These are phyloP conservation scores for Phaeotremella skinneri DNA, from an alignment of 768 basidiomycete species.

Conservation along the genomic window DNA sequence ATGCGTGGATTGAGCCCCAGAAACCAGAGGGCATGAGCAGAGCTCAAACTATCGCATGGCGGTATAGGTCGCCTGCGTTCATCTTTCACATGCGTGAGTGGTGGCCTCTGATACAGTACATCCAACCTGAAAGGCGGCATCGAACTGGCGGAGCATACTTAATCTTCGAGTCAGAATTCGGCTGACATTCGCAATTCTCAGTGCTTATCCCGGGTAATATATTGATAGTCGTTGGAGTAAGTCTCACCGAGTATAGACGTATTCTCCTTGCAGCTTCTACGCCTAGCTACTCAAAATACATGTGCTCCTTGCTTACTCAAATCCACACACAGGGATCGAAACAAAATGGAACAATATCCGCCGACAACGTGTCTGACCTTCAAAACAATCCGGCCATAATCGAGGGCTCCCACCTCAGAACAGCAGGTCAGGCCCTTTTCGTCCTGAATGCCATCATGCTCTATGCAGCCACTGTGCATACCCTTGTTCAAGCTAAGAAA, in stretches of 20 bases:
- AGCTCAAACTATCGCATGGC: neutral
- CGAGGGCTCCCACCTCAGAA: neutral
- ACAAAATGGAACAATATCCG: neutral
- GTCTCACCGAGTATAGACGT: neutral
- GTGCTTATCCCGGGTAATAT: conserved; percentile 10
- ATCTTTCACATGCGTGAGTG: conserved; percentile 7
- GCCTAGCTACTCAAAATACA: too few relatives aligned
- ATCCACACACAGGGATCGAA: conserved; percentile 4
- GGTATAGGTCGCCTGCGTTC: conserved; percentile 4
- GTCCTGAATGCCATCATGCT: neutral
- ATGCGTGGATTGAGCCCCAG: conserved; percentile 9
- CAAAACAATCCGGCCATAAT: neutral
- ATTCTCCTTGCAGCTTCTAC: too few relatives aligned
- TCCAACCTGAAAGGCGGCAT: too few relatives aligned
- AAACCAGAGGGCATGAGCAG: conserved; percentile 1
- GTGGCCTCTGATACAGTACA: too few relatives aligned
- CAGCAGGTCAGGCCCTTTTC: conserved; percentile 12
- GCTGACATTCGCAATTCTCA: neutral
- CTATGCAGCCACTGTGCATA: neutral
- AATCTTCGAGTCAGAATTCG: too few relatives aligned
- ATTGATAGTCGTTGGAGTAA: conserved; percentile 8
- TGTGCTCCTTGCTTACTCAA: too few relatives aligned
- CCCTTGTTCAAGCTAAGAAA: neutral
- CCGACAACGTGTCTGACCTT: neutral
- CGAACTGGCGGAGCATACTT: too few relatives aligned